These are phyloP conservation scores for Gynostemma pentaphyllum DNA, from an alignment of 306 rosid species.

Conservation along the genomic window DNA sequence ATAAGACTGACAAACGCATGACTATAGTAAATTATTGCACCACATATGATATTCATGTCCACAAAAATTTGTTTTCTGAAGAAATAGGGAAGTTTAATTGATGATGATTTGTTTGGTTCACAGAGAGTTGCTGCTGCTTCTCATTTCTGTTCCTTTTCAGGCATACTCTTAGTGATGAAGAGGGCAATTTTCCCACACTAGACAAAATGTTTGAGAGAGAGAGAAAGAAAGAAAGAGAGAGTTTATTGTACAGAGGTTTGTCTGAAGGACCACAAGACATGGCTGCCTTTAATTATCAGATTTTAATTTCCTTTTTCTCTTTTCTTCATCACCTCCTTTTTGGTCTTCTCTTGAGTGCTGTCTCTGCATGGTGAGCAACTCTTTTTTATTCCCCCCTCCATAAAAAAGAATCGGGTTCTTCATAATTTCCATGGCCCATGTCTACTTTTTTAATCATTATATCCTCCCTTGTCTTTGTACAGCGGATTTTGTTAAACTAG, in stretches of 20 bases:
- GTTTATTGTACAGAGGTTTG: constrained; percentile 7
- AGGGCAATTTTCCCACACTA: not conserved
- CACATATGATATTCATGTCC: constrained; percentile 4
- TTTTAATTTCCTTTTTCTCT: not conserved
- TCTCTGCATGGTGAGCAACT: constrained; percentile 3
- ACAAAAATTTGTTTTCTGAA: not conserved
- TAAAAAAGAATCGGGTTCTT: not conserved
- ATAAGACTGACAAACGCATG: constrained; percentile 20
- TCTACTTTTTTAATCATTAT: not conserved
- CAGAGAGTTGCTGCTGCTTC: not conserved
- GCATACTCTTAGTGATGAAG: not conserved
- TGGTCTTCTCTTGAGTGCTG: constrained; percentile 2
- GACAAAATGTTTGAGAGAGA: not conserved
- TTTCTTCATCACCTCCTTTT: not conserved
- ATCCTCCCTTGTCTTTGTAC: too few relatives aligned
- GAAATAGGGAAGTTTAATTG: not conserved
- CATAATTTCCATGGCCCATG: not conserved
- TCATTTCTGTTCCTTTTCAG: not conserved
- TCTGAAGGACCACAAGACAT: constrained; percentile 5
- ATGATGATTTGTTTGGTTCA: not conserved
- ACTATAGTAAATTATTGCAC: constrained; percentile 1
- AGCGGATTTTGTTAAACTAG: too few relatives aligned
- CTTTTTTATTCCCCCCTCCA: not conserved
- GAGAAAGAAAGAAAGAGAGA: not conserved
- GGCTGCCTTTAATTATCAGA: constrained; percentile 1